phyloP scores from a whole-genome alignment of 2,329 filamentous ascomycete genomes.

The Verticillium albo-atrum region DNA sequence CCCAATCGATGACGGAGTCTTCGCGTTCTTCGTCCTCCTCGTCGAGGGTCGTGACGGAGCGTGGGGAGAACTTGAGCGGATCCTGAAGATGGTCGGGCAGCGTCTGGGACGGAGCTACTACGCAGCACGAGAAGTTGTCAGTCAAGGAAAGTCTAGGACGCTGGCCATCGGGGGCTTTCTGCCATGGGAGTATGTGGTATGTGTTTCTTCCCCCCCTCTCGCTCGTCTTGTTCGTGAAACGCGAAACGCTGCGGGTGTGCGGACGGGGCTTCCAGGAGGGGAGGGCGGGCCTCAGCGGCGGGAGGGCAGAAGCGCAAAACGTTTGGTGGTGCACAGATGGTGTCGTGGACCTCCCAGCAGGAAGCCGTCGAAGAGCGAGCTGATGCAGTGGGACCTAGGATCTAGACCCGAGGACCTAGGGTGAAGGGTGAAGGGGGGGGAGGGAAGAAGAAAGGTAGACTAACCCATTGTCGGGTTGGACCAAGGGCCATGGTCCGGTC shows the following conservation, averaged over 20 bases:
- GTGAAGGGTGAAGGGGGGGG: neutral
- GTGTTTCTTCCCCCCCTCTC: neutral
- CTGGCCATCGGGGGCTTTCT: neutral
- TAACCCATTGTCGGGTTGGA: conserved; percentile 29
- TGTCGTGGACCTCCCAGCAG: neutral
- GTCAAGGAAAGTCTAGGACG: conserved; percentile 1
- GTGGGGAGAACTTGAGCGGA: conserved; percentile 46
- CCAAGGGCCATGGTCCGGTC: conserved; percentile 27
- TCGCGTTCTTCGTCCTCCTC: conserved; percentile 47
- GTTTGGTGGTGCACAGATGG: conserved; percentile 13
- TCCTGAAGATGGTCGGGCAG: conserved; percentile 52
- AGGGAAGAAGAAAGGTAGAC: conserved; percentile 10
- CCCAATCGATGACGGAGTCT: conserved; percentile 32
- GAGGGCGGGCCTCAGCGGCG: neutral
- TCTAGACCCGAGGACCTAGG: neutral
- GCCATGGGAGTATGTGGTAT: too few relatives aligned
- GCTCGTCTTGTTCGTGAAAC: conserved; percentile 24
- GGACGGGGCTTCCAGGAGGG: neutral
- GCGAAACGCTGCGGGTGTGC: conserved; percentile 5
- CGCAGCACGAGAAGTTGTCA: conserved; percentile 10
- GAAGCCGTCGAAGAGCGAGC: neutral
- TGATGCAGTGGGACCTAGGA: conserved; percentile 1
- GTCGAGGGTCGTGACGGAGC: conserved; percentile 46
- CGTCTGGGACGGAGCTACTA: conserved; percentile 54
- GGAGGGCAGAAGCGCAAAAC: conserved; percentile 12